phyloP scores from a whole-genome alignment of 1,139 yeast species.

The Saccharomycopsis hybrid region DNA sequence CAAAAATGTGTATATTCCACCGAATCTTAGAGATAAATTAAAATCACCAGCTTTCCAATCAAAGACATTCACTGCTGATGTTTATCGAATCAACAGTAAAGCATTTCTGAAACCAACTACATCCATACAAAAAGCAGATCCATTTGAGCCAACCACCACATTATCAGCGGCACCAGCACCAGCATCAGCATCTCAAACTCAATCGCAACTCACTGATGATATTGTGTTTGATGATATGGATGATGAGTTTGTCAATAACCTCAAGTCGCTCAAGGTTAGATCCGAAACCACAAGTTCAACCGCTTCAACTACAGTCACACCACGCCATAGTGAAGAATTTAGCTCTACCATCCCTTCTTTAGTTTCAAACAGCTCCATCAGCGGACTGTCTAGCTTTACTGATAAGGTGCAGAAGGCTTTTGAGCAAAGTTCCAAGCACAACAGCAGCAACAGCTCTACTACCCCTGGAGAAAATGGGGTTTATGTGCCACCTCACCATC shows the following conservation, averaged over 20 bases:
- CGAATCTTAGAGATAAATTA: conserved; percentile 43
- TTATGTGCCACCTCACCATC: conserved; percentile 21
- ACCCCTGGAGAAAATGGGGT: not conserved
- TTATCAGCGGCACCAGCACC: no score
- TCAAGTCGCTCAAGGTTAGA: conserved; percentile 4
- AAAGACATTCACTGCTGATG: conserved; percentile 17
- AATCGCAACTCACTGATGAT: conserved; percentile 11
- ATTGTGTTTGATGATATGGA: conserved; percentile 13
- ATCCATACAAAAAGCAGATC: not conserved
- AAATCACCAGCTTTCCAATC: conserved; percentile 21
- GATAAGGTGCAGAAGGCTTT: no score
- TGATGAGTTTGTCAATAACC: not conserved
- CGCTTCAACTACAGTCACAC: not conserved
- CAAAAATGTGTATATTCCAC: conserved; percentile 56
- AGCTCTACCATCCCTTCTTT: not conserved
- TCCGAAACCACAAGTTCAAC: not conserved
- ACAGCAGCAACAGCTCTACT: not conserved
- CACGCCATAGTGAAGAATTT: not conserved
- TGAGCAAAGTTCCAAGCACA: no score
- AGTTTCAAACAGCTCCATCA: conserved; percentile 4
- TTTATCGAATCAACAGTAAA: conserved; percentile 13
- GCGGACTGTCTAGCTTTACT: conserved; percentile 1
- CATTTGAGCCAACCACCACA: no score
- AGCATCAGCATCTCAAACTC: no score
- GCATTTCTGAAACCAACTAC: not conserved